Base-by-base conservation (phyloP, 495 filamentous ascomycete genomes). In the Paragyromitra xinjiangensis region DNA sequence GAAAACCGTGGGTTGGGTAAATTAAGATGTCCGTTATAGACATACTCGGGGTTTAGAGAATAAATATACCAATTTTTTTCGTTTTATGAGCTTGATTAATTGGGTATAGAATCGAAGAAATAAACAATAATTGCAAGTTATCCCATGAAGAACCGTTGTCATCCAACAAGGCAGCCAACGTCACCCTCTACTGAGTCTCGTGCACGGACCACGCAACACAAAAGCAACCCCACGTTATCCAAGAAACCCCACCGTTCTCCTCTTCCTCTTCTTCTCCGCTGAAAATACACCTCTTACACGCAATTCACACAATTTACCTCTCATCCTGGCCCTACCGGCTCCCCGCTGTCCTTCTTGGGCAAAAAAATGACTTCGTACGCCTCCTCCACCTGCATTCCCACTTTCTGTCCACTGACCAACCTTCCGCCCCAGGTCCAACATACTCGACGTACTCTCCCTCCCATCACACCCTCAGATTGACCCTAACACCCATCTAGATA, bases 401-500 rank as follows among this genome's bases (percentile, higher is more conserved):
- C 1, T 69, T 69, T 61, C 55, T 6, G 29, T 29, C 37, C 50
- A 22, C 51, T 76, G 51, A 77, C 69, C 61, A 73, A 69, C 74
- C 75, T 70, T 78, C 77, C 55, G 42, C 51, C 50, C 66, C 37
- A 79, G 77, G 16, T 79, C 77, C 14, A 79, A 79, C 73, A 83
- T 77, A 71, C 78, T 80, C 77, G 75, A 79, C 14, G 77, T 79
- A 73, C 26, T 45, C 64, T 40, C 68, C 64, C 64, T n/a, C 2
- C 7, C 56, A 69, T 61, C 62, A 66, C 24, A 5, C 1, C 40
- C 40, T 22, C 24, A 19, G 22, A 40, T 5, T 2, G 7, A 61
- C 34, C 12, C 58, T 66, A 67, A 74, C n/a, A 26, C 11, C 58
- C 16, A 22, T 70, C 19, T 86, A 89, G 85, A 84, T 99, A 76